phyloP scores from a whole-genome alignment of 495 filamentous ascomycete genomes.

The Daldinia caldariorum region DNA sequence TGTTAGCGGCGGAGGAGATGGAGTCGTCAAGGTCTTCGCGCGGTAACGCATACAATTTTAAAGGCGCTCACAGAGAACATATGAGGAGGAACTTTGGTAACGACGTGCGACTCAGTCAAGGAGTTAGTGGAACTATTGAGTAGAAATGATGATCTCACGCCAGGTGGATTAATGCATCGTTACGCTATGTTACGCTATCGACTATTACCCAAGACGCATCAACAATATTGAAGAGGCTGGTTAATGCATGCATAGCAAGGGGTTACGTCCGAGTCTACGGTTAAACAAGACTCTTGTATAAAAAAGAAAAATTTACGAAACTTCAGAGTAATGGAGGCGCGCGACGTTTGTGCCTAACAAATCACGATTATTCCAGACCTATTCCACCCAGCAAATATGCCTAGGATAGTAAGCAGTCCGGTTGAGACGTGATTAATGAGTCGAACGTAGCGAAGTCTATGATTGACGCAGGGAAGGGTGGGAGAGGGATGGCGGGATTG shows the following conservation, averaged over 20 bases:
- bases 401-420: slow-evolving; percentile 5
- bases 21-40: slow-evolving; percentile 94
- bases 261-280: background rate
- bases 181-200: slow-evolving; percentile 25
- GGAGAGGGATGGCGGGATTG: background rate
- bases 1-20: slow-evolving; percentile 94
- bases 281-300: slow-evolving; percentile 38
- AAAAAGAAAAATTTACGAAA: slow-evolving; percentile 28
- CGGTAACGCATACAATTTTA: slow-evolving; percentile 35
- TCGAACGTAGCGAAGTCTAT: background rate
- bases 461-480: background rate
- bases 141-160: slow-evolving; percentile 19
- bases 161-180: slow-evolving; percentile 21
- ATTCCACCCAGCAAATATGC: background rate
- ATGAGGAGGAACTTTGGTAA: slow-evolving; percentile 16
- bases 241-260: slow-evolving; percentile 27
- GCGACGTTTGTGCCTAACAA: background rate
- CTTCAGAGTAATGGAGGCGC: slow-evolving; percentile 33
- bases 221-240: slow-evolving; percentile 10
- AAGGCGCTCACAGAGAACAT: slow-evolving; percentile 2
- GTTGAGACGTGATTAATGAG: slow-evolving; percentile 10
- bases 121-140: slow-evolving; percentile 35
- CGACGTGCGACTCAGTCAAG: slow-evolving; percentile 14
- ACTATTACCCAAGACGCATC: slow-evolving; percentile 10
- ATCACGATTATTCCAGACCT: slow-evolving; percentile 14